phyloP scores from a whole-genome alignment of 2,329 filamentous ascomycete genomes.

The Diaporthe australafricana region DNA sequence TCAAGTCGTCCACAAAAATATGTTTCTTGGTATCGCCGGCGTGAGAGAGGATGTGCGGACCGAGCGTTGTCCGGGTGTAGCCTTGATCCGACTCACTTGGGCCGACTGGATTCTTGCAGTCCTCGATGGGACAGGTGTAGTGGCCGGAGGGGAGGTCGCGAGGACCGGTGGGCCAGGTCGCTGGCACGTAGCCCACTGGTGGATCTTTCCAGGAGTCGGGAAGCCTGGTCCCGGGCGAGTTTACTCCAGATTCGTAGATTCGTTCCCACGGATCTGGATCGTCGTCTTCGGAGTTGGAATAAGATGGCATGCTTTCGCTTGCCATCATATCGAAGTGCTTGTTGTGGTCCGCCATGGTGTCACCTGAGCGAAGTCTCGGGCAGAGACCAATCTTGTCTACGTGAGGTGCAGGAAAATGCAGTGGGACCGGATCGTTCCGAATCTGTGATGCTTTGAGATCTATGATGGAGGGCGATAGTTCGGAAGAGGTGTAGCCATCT shows the following conservation, averaged over 20 bases:
- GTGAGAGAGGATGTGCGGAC: background rate
- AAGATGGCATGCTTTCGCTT: background rate
- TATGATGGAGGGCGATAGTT: too few species aligned
- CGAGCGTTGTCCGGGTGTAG: background rate
- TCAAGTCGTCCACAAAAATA: background rate
- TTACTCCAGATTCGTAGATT: background rate
- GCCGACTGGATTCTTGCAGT: background rate
- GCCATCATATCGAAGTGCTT: too few species aligned
- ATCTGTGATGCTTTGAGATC: background rate
- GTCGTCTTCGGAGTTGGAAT: background rate
- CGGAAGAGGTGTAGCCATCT: background rate
- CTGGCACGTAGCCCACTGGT: constrained; percentile 10
- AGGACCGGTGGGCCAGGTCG: background rate
- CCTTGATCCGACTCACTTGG: background rate
- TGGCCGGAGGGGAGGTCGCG: background rate
- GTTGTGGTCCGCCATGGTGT: too few species aligned
- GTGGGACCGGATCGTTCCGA: background rate
- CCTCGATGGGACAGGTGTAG: constrained; percentile 10
- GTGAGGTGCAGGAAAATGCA: background rate
- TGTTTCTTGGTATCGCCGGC: background rate
- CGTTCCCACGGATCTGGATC: background rate
- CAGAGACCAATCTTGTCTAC: background rate
- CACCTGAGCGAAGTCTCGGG: background rate
- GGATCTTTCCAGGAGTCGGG: background rate
- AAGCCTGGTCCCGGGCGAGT: background rate